Conservation (phyloP, 306 rosid species). For the Vigna nakashimae region DNA sequence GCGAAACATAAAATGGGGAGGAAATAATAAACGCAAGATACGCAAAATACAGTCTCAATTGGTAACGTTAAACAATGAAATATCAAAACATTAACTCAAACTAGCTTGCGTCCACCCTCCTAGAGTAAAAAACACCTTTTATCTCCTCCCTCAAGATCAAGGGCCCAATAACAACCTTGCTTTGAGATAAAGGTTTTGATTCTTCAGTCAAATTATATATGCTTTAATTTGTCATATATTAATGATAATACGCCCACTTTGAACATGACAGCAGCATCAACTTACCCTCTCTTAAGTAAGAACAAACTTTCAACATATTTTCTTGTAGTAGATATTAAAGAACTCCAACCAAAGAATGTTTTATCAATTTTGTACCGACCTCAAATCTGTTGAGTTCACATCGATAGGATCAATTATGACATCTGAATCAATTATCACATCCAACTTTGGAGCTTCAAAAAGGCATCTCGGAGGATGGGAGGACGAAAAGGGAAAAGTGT, state of each 20-base stretch:
- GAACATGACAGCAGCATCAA: not conserved
- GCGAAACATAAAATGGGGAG: not conserved
- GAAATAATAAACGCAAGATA: not conserved
- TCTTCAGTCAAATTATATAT: not conserved
- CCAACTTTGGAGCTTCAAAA: too few relatives aligned
- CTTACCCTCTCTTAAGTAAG: not conserved
- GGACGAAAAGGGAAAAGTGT: too few relatives aligned
- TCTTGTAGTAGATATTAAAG: conserved; percentile 11
- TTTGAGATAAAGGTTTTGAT: not conserved
- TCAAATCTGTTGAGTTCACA: too few relatives aligned
- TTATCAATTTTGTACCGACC: too few relatives aligned
- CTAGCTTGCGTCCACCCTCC: not conserved
- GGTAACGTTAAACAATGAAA: not conserved
- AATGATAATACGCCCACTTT: not conserved
- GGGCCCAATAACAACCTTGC: not conserved
- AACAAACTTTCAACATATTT: conserved; percentile 21
- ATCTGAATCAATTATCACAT: too few relatives aligned
- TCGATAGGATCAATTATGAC: too few relatives aligned
- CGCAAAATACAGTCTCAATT: not conserved
- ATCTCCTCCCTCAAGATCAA: conserved; percentile 2
- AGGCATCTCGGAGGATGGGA: too few relatives aligned
- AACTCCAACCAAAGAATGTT: not conserved
- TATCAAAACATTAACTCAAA: not conserved
- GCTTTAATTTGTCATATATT: not conserved
- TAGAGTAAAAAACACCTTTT: not conserved